Base-by-base conservation (phyloP, 2,329 filamentous ascomycete species). In the Bertia moriformis region DNA sequence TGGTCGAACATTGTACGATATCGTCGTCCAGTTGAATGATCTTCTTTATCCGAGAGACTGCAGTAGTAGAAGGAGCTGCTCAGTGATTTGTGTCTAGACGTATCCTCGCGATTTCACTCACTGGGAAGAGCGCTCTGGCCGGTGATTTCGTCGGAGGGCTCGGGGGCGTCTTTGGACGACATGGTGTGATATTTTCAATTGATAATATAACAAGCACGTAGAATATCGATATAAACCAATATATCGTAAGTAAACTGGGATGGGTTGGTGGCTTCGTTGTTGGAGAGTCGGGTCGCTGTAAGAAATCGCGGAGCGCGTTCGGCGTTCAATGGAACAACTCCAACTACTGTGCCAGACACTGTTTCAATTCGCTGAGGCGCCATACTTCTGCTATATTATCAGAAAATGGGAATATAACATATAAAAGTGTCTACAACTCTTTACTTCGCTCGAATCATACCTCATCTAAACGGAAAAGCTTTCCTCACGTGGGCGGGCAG, bases 11-110 rank as follows among this genome's bases (percentile, higher is more conserved):
- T 54, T 83, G 74, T 45, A 67, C 69, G 44, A 94, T 83, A 45
- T 95, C 89, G 33, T 84, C 77, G 58, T 98, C 91, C 42, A 86
- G 73, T 38, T 77, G 73, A 43, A 98, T 85, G 55, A 98, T 94
- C 63, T 93, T 94, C 63, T 95, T 95, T 42, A 98, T 85, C 51
- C 91, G 77, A 14, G 91, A 84, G 41, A 96, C 91, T 96, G 45
- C 15, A 22, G 19, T 14, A 13, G 12, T 39, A 35, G 37, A 47
- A 38, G 46, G 42, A 33, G 35, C 27, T 14, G 29, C 20, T 15
- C 35, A 35, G 17, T 20, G 14, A 14, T 7, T 30, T 30, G 19
- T 14, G 7, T 20, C 4, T 10, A 32, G n/a, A n/a, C n/a, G n/a
- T n/a, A n/a, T n/a, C n/a, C n/a, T n/a, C n/a, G n/a, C n/a, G n/a